Conservation (phyloP, 176 grass and related monocot species). For the Calamus simplicifolius region DNA sequence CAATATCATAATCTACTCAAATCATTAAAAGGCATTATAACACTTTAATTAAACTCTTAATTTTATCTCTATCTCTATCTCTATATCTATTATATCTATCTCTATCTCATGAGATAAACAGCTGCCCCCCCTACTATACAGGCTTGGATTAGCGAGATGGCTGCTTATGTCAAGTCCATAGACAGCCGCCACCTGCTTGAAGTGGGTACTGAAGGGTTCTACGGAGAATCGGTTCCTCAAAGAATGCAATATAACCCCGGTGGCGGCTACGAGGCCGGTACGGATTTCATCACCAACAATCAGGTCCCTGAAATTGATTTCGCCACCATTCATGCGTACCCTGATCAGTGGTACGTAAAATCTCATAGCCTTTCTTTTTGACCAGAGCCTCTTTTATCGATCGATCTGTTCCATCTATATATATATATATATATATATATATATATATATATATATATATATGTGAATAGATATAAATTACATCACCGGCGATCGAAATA, state of each 20-base stretch:
- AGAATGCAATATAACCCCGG: slow-evolving; percentile 50
- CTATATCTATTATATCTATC: too few species aligned
- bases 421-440: too few species aligned
- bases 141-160: slow-evolving; percentile 86
- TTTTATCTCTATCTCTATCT: too few species aligned
- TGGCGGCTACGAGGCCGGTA: slow-evolving; percentile 32
- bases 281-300: slow-evolving; percentile 53
- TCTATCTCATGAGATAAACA: not conserved
- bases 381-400: too few species aligned
- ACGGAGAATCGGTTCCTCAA: slow-evolving; percentile 46
- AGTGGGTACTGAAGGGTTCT: slow-evolving; percentile 75
- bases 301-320: slow-evolving; percentile 47
- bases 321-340: slow-evolving; percentile 87
- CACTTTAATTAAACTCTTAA: too few species aligned
- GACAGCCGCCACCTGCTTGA: slow-evolving; percentile 60
- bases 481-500: too few species aligned
- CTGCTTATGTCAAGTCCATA: slow-evolving; percentile 46
- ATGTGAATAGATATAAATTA: too few species aligned
- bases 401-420: too few species aligned
- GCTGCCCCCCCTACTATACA: slow-evolving; percentile 8
- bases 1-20: not conserved
- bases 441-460: too few species aligned
- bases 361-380: too few species aligned
- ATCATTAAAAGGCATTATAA: not conserved
- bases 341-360: slow-evolving; percentile 68